Percentiles rank a stretch among this genome's conserved stretches.
These are phyloP conservation scores for Kodamaea plutei DNA, from an alignment of 1,139 yeast genomes.

Conservation along the genomic window DNA sequence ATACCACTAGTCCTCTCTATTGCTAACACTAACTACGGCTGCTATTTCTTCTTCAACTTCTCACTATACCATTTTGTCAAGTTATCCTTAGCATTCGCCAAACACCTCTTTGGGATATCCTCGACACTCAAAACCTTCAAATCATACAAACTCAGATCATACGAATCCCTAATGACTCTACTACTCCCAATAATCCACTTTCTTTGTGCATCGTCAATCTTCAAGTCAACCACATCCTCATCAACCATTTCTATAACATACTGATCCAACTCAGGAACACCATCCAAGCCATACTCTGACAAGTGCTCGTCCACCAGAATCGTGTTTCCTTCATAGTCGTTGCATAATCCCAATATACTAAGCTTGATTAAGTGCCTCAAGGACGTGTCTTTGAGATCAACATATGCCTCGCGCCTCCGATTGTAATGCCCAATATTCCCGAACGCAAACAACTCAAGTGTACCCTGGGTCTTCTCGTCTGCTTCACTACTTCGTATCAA, in stretches of 20 bases:
- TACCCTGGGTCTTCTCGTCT: constrained; percentile 10
- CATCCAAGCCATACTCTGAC: constrained; percentile 20
- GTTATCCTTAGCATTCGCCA: constrained; percentile 15
- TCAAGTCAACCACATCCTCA: constrained; percentile 21
- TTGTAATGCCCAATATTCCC: constrained; percentile 30
- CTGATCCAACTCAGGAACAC: constrained; percentile 17
- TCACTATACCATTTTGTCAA: constrained; percentile 21
- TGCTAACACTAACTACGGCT: no score
- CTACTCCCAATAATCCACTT: constrained; percentile 18
- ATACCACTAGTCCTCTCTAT: no score
- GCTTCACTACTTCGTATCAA: constrained; percentile 4
- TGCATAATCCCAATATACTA: constrained; percentile 23
- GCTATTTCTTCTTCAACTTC: constrained; percentile 13
- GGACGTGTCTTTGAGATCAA: no score
- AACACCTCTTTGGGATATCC: constrained; percentile 20
- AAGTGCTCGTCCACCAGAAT: constrained; percentile 14
- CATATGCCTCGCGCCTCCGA: not conserved
- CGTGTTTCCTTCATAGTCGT: constrained; percentile 21
- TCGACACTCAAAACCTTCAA: constrained; percentile 20
- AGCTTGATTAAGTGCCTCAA: constrained; percentile 30
- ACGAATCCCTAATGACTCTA: constrained; percentile 27
- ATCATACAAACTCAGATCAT: constrained; percentile 18
- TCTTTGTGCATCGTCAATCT: constrained; percentile 26
- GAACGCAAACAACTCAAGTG: constrained; percentile 37
- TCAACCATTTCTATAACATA: constrained; percentile 23